A percentile compares a stretch with the other conserved stretches of the same genome.
phyloP scores from a whole-genome alignment of 352 stramenopile genomes.

The Phytophthora boehmeriae region DNA sequence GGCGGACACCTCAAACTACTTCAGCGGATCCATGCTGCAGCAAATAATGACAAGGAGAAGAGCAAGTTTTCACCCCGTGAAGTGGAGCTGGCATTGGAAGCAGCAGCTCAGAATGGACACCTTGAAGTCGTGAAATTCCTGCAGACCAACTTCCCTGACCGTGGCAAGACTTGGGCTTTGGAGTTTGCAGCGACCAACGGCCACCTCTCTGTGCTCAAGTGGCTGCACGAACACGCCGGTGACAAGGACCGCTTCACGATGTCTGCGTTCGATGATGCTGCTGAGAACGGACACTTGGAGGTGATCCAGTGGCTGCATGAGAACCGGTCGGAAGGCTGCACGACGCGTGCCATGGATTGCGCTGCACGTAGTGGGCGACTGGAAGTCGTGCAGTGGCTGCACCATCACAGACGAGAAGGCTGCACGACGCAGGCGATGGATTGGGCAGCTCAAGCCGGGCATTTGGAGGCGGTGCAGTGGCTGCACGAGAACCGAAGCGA shows the following conservation, averaged over 20 bases:
- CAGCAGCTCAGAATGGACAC: slow-evolving; percentile 21
- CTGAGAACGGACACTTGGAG: slow-evolving; percentile 27
- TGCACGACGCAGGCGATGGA: slow-evolving; percentile 36
- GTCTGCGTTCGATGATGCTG: slow-evolving; percentile 29
- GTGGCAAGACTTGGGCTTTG: slow-evolving; percentile 23
- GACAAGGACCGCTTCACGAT: slow-evolving; percentile 26
- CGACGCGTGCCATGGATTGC: slow-evolving; percentile 31
- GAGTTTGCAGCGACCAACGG: slow-evolving; percentile 27
- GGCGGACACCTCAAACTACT: slow-evolving; percentile 19
- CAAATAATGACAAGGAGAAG: background rate
- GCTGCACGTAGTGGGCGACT: slow-evolving; percentile 19
- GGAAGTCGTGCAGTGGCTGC: slow-evolving; percentile 25
- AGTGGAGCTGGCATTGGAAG: slow-evolving; percentile 19
- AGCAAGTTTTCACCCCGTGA: slow-evolving; percentile 13
- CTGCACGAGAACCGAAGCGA: slow-evolving; percentile 21
- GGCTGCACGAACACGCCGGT: slow-evolving; percentile 21
- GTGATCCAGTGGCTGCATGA: slow-evolving; percentile 29
- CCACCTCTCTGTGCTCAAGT: slow-evolving; percentile 22
- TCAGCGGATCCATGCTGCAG: slow-evolving; percentile 18
- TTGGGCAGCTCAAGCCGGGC: slow-evolving; percentile 22
- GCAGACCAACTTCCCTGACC: slow-evolving; percentile 21
- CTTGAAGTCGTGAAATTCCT: slow-evolving; percentile 35
- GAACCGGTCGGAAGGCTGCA: slow-evolving; percentile 20
- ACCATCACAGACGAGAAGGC: slow-evolving; percentile 20
- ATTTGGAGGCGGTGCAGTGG: slow-evolving; percentile 31